Conservation (phyloP, 176 grass and related monocot genomes). For the Ensete glaucum region DNA sequence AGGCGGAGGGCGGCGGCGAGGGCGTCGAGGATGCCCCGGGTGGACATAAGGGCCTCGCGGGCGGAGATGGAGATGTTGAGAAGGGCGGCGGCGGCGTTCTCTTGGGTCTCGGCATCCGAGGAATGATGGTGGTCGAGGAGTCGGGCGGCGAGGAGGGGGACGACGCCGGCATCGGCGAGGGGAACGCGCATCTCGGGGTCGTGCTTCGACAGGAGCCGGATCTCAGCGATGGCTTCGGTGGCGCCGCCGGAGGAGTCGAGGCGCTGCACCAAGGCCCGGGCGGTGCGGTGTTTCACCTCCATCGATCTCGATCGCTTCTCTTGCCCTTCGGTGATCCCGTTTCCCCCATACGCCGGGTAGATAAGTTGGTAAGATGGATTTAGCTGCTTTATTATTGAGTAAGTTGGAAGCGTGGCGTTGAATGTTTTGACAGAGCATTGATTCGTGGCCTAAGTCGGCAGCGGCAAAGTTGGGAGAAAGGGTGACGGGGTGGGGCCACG, state of each 20-base stretch:
- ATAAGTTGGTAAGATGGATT: no score
- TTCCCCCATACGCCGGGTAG: no score
- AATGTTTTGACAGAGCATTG: no score
- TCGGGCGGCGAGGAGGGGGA: constrained; percentile 48
- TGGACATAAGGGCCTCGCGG: constrained; percentile 54
- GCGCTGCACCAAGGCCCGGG: constrained; percentile 42
- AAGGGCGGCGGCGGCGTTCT: constrained; percentile 74
- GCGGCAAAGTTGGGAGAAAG: no score
- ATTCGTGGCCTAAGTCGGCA: no score
- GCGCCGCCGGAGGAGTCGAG: constrained; percentile 26
- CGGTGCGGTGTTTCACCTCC: constrained; percentile 62
- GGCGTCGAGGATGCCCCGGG: constrained; percentile 56
- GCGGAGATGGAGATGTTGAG: constrained; percentile 82
- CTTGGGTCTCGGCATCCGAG: constrained; percentile 17
- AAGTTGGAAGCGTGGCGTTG: no score
- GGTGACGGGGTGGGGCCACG: no score
- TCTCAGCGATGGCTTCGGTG: constrained; percentile 37
- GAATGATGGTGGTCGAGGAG: constrained; percentile 17
- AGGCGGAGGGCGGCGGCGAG: constrained; percentile 46
- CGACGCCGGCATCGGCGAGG: constrained; percentile 46
- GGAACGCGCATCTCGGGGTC: constrained; percentile 51
- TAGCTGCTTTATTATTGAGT: no score
- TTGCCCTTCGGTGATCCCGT: neutral
- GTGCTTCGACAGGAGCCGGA: constrained; percentile 56
- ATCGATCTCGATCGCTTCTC: constrained; percentile 4